Conservation (phyloP, 805 yeast species). For the Vanderwaltozyma verrucispora region DNA sequence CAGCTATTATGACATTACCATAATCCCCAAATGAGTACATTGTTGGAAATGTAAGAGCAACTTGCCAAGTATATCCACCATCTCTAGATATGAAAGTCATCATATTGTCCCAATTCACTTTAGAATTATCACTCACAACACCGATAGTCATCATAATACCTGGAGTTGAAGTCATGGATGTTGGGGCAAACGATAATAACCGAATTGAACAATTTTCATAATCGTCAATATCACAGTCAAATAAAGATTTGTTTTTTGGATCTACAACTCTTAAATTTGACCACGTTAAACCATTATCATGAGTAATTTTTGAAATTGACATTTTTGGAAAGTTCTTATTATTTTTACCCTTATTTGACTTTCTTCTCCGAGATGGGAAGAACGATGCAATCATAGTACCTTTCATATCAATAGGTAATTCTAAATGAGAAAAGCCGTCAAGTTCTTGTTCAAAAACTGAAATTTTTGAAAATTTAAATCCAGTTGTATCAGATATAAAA, state of each 20-base stretch:
- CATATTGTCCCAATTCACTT: constrained; percentile 2
- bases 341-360: not conserved
- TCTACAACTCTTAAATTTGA: constrained; percentile 34
- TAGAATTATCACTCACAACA: constrained; percentile 9
- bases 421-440: constrained; percentile 4
- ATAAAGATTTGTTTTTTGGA: constrained; percentile 28
- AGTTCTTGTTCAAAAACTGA: constrained; percentile 7
- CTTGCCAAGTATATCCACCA: constrained; percentile 67
- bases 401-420: constrained; percentile 7
- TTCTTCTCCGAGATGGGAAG: not conserved
- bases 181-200: constrained; percentile 28
- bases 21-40: constrained; percentile 60
- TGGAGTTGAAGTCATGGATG: constrained; percentile 42
- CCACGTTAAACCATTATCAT: constrained; percentile 50
- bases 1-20: constrained; percentile 61
- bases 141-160: constrained; percentile 31
- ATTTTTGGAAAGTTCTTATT: too few relatives aligned
- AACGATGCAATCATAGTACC: constrained; percentile 16
- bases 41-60: constrained; percentile 42
- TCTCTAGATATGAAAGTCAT: constrained; percentile 60
- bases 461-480: constrained; percentile 20
- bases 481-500: constrained; percentile 23
- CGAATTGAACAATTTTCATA: constrained; percentile 42
- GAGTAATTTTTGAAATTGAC: constrained; percentile 32
- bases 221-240: constrained; percentile 21